Conservation (phyloP, 192 early-diverging fungal species). For the Backusella circina region DNA sequence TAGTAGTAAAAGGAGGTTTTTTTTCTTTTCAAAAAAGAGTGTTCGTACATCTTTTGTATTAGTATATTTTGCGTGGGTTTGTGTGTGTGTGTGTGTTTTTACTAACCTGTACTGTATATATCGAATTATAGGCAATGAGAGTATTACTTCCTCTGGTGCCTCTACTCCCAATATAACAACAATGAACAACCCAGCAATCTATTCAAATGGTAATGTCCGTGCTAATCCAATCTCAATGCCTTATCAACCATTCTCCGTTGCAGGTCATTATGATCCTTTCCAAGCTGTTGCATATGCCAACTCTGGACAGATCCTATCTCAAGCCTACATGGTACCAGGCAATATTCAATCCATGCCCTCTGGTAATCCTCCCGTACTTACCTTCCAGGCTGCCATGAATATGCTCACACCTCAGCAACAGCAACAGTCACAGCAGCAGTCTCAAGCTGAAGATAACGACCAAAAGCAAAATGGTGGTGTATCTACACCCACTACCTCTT, state of each 20-base stretch:
- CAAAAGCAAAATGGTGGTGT: not conserved
- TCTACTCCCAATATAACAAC: not conserved
- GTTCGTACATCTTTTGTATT: too few relatives aligned
- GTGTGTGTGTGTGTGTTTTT: not conserved
- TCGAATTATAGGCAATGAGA: not conserved
- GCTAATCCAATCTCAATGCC: slow-evolving; percentile 7
- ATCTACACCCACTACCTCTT: not conserved
- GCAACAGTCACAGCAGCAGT: slow-evolving; percentile 23
- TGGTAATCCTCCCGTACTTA: slow-evolving; percentile 4
- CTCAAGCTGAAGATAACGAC: slow-evolving; percentile 1
- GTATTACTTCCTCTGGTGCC: slow-evolving; percentile 1
- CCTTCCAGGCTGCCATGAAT: slow-evolving; percentile 22
- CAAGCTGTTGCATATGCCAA: slow-evolving; percentile 6
- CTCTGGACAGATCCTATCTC: not conserved
- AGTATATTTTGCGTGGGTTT: not conserved
- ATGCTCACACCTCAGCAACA: slow-evolving; percentile 19
- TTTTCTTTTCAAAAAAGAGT: not conserved
- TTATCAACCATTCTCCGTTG: slow-evolving; percentile 1
- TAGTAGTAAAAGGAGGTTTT: not conserved
- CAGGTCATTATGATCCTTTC: slow-evolving; percentile 20
- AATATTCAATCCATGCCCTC: slow-evolving; percentile 18
- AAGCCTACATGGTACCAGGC: slow-evolving; percentile 14
- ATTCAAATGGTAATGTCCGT: not conserved
- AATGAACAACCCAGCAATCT: slow-evolving; percentile 1
- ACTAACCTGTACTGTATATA: not conserved